A percentile compares a stretch with the other conserved stretches of the same genome.
phyloP scores from a whole-genome alignment of 2,329 filamentous ascomycete genomes.

The Cadophora gregata region DNA sequence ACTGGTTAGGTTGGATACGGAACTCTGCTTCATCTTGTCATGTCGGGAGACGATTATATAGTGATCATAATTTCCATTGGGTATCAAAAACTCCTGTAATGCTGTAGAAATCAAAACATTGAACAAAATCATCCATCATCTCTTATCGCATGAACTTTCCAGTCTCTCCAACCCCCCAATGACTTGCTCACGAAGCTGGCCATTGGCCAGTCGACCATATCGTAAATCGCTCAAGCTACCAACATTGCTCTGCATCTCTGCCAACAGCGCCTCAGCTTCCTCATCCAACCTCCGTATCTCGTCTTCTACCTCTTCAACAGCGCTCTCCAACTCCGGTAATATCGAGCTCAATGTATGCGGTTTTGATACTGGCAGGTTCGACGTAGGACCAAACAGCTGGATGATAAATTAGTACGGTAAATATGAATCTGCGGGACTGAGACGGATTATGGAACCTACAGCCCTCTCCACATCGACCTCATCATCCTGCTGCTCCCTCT shows the following conservation, averaged over 20 bases:
- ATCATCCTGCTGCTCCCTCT: conserved; percentile 63
- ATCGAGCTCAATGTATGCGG: conserved; percentile 69
- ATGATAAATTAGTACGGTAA: conserved; percentile 27
- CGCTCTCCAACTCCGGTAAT: conserved; percentile 71
- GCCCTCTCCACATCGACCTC: conserved; percentile 68
- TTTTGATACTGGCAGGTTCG: conserved; percentile 52
- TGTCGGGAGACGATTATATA: conserved; percentile 31
- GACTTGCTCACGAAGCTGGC: conserved; percentile 68
- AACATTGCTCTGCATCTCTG: conserved; percentile 68
- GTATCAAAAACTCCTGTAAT: conserved; percentile 38
- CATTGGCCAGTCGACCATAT: conserved; percentile 76
- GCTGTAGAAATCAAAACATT: neutral
- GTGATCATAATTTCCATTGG: conserved; percentile 39
- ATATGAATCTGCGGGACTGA: neutral
- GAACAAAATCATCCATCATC: conserved; percentile 19
- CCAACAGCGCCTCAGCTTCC: conserved; percentile 65
- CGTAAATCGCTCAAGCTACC: conserved; percentile 81
- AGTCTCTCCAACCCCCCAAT: conserved; percentile 69
- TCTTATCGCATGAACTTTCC: conserved; percentile 48
- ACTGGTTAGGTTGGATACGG: conserved; percentile 17
- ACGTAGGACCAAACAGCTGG: conserved; percentile 64
- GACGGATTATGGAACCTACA: conserved; percentile 46
- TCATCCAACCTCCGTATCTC: conserved; percentile 70
- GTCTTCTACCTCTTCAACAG: conserved; percentile 67
- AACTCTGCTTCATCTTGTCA: conserved; percentile 16